Conservation (phyloP, 768 basidiomycete species). For the Boletus fagicola region DNA sequence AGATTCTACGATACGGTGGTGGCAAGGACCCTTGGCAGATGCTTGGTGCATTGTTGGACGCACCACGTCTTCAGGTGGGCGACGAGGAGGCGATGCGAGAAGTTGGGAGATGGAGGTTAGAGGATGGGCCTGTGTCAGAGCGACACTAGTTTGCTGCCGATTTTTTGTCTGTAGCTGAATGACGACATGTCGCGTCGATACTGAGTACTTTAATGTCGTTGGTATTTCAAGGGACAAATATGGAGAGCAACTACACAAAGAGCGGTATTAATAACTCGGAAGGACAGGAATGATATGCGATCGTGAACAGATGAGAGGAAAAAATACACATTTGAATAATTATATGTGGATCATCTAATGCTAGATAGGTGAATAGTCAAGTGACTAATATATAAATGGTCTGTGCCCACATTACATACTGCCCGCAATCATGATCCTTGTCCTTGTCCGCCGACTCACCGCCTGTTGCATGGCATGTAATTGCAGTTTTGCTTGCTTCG, state of each 20-base stretch:
- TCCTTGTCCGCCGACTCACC: too few species aligned
- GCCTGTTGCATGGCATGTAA: too few species aligned
- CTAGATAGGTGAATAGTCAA: background rate
- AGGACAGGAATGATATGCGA: background rate
- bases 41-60: constrained; percentile 68
- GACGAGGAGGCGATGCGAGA: constrained; percentile 83
- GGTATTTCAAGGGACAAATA: background rate
- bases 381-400: too few species aligned
- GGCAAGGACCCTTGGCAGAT: constrained; percentile 93
- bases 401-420: too few species aligned
- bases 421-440: too few species aligned
- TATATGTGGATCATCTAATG: constrained; percentile 5
- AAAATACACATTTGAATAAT: constrained; percentile 23
- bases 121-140: constrained; percentile 63
- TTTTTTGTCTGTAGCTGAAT: background rate
- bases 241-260: background rate
- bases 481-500: too few species aligned
- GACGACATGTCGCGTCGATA: background rate
- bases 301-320: background rate
- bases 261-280: background rate
- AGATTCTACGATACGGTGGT: constrained; percentile 80
- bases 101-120: constrained; percentile 87
- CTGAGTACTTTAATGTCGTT: background rate
- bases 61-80: constrained; percentile 65
- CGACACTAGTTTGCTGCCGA: constrained; percentile 46